Evolutionary conservation across 495 filamentous ascomycete species (phyloP).

Genomic region (Cercophora newfieldiana): DNA sequence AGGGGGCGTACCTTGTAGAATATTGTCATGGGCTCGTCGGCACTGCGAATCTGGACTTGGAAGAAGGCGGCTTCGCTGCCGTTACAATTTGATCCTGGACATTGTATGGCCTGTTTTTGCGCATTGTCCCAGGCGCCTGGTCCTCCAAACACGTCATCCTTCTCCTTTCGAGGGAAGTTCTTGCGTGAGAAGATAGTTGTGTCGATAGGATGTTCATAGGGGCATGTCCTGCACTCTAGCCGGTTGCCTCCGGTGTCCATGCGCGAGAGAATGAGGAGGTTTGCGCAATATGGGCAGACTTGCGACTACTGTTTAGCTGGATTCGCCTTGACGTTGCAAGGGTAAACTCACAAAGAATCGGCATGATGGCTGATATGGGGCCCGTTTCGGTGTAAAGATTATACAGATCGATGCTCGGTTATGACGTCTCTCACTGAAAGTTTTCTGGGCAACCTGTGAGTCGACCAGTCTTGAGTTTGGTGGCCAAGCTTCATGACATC

Average conservation of each 20-base stretch:
- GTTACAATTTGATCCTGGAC: conserved; percentile 71
- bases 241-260: conserved; percentile 54
- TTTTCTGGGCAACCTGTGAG: background rate
- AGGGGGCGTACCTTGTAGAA: conserved; percentile 76
- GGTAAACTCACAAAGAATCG: conserved; percentile 60
- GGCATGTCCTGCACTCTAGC: conserved; percentile 91
- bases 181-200: conserved; percentile 75
- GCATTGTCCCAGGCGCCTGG: conserved; percentile 87
- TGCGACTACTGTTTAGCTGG: conserved; percentile 13
- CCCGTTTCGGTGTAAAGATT: background rate
- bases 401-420: too few species aligned
- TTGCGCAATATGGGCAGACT: conserved; percentile 94
- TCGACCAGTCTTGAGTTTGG: background rate
- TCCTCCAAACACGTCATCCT: conserved; percentile 90
- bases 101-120: conserved; percentile 74
- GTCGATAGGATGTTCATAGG: conserved; percentile 78
- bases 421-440: too few species aligned
- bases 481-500: background rate
- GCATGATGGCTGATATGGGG: conserved; percentile 49
- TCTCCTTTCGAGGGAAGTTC: conserved; percentile 74
- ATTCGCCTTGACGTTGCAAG: conserved; percentile 1
- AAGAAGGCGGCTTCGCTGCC: conserved; percentile 85
- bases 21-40: conserved; percentile 96
- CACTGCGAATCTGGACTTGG: conserved; percentile 95
- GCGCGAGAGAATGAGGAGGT: conserved; percentile 71